These are phyloP conservation scores for Cladophialophora bantiana DNA, from an alignment of 2,329 filamentous ascomycete genomes.

Conservation along the genomic window DNA sequence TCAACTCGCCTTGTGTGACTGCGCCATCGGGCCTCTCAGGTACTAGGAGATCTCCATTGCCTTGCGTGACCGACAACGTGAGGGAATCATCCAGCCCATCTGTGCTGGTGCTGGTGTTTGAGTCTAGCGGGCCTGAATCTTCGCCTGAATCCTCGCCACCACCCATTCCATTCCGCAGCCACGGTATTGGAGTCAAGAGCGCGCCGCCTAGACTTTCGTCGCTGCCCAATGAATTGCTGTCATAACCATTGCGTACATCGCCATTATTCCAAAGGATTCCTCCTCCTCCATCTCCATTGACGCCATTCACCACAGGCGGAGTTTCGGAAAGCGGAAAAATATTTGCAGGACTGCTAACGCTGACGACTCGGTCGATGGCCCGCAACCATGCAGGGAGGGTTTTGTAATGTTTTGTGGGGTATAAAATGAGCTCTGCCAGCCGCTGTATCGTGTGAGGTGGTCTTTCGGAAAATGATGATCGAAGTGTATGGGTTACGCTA, in stretches of 20 bases:
- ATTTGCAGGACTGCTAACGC: conserved; percentile 81
- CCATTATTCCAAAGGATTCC: conserved; percentile 47
- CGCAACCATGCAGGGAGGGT: conserved; percentile 85
- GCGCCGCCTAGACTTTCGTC: conserved; percentile 92
- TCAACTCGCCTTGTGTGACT: conserved; percentile 81
- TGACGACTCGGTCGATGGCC: conserved; percentile 87
- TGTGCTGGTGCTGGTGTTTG: conserved; percentile 25
- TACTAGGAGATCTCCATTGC: conserved; percentile 31
- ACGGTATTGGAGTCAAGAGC: conserved; percentile 90
- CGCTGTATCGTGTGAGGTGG: conserved; percentile 95
- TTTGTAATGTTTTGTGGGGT: conserved; percentile 79
- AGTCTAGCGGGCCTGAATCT: conserved; percentile 26
- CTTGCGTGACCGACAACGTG: conserved; percentile 23
- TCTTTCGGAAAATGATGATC: conserved; percentile 70
- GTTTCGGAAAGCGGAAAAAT: conserved; percentile 77
- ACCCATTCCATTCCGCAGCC: conserved; percentile 65
- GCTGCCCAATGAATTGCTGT: conserved; percentile 65
- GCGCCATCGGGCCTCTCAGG: conserved; percentile 56
- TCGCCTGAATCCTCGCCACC: conserved; percentile 39
- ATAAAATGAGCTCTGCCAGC: conserved; percentile 82
- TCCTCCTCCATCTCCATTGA: conserved; percentile 64
- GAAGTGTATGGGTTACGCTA: conserved; percentile 67
- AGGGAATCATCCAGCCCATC: conserved; percentile 31
- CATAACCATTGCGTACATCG: conserved; percentile 38
- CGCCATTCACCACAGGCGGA: conserved; percentile 62